A percentile compares a stretch with the other conserved stretches of the same genome.
phyloP scores from a whole-genome alignment of 352 stramenopile genomes.

The Phytophthora pluvialis region DNA sequence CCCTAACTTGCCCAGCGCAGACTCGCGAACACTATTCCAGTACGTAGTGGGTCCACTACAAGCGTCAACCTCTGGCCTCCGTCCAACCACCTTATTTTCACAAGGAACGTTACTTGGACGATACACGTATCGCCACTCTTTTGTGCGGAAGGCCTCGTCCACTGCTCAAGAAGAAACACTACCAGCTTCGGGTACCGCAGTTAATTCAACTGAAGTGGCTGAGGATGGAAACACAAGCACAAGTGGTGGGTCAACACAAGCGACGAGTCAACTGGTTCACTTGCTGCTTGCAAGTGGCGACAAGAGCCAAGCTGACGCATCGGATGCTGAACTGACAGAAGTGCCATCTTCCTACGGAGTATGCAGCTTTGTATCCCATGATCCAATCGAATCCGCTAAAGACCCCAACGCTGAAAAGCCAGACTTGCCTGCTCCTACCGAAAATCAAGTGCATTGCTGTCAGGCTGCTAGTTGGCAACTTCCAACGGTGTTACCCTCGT shows the following conservation, averaged over 20 bases:
- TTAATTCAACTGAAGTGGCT: background rate
- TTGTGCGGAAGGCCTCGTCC: constrained; percentile 11
- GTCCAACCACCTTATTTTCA: constrained; percentile 8
- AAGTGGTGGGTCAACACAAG: background rate
- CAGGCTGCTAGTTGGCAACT: constrained; percentile 19
- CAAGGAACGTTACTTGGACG: constrained; percentile 41
- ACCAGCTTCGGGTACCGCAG: background rate
- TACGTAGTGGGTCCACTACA: constrained; percentile 43
- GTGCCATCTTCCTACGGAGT: background rate
- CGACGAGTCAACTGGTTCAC: constrained; percentile 27
- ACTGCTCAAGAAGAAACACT: constrained; percentile 2
- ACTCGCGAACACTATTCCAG: constrained; percentile 7
- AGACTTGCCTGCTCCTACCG: background rate
- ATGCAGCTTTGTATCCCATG: constrained; percentile 29
- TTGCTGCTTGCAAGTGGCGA: constrained; percentile 12
- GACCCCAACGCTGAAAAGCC: background rate
- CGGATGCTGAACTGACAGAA: background rate
- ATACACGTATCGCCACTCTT: constrained; percentile 42
- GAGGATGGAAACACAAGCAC: background rate
- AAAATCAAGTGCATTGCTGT: constrained; percentile 16
- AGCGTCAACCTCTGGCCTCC: background rate
- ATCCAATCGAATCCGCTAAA: constrained; percentile 10
- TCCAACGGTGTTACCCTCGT: constrained; percentile 21
- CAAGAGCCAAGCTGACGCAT: background rate
- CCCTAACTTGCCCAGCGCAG: background rate